These are phyloP conservation scores for Arthrobotrys iridis DNA, from an alignment of 2,329 filamentous ascomycete species.

Conservation along the genomic window DNA sequence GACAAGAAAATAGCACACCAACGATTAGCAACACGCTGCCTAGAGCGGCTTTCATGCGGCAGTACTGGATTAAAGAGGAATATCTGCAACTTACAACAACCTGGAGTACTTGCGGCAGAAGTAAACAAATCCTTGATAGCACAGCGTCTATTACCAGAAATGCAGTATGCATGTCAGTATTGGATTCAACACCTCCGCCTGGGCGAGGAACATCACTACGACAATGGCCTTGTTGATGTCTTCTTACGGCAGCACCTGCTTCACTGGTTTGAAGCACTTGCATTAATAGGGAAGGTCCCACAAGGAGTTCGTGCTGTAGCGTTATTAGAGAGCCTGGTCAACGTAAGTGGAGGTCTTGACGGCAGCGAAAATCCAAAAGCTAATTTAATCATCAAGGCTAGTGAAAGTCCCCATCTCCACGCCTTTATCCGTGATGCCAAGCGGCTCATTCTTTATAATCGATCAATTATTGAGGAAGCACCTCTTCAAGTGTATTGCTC, in stretches of 20 bases:
- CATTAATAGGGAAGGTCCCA: not conserved
- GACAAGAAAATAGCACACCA: conserved; percentile 8
- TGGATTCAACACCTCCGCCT: conserved; percentile 59
- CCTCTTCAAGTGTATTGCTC: conserved; percentile 25
- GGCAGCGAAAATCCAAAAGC: too few species aligned
- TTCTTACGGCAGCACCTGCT: conserved; percentile 60
- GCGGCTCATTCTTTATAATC: not conserved
- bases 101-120: conserved; percentile 22
- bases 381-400: not conserved
- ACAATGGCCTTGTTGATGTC: conserved; percentile 56
- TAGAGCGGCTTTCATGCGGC: not conserved
- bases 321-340: not conserved
- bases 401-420: not conserved
- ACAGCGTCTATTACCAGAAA: not conserved
- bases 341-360: too few species aligned
- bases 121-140: not conserved
- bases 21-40: not conserved
- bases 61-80: conserved; percentile 56
- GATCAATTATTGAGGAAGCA: conserved; percentile 8
- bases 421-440: not conserved
- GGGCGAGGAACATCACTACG: conserved; percentile 58
- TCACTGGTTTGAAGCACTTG: conserved; percentile 61
- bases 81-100: conserved; percentile 57
- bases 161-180: conserved; percentile 61
- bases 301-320: not conserved